Percentiles rank a stretch among this genome's conserved stretches.
Conservation (phyloP, 179 eudicot species). For the Heliamphora pulchella region DNA sequence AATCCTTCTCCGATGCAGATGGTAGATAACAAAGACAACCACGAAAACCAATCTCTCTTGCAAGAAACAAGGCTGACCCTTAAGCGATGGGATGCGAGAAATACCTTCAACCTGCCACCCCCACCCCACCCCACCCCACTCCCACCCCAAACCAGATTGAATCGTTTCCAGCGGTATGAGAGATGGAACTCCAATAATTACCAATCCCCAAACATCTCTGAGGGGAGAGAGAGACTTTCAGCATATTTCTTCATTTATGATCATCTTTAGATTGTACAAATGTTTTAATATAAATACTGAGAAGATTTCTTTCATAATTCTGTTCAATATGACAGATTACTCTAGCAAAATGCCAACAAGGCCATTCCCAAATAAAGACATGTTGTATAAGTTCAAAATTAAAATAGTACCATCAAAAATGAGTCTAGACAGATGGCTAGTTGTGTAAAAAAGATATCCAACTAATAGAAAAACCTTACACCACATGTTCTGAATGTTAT, state of each 20-base stretch:
- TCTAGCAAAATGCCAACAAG: neutral
- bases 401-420: neutral
- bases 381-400: neutral
- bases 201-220: no score
- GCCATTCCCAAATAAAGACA: neutral
- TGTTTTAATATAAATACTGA: neutral
- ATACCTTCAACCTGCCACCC: no score
- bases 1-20: no score
- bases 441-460: neutral
- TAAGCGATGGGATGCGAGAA: no score
- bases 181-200: no score
- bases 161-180: no score
- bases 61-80: no score
- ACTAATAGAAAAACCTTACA: neutral
- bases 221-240: neutral
- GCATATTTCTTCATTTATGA: conserved; percentile 10
- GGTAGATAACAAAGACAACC: no score
- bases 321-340: neutral
- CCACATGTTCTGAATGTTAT: neutral
- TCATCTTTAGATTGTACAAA: neutral
- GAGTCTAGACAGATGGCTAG: no score
- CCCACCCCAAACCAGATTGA: no score
- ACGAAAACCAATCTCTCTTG: no score
- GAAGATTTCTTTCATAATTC: neutral
- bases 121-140: no score